Conservation (phyloP, 495 filamentous ascomycete genomes). For the Penicillium simplicissimum region DNA sequence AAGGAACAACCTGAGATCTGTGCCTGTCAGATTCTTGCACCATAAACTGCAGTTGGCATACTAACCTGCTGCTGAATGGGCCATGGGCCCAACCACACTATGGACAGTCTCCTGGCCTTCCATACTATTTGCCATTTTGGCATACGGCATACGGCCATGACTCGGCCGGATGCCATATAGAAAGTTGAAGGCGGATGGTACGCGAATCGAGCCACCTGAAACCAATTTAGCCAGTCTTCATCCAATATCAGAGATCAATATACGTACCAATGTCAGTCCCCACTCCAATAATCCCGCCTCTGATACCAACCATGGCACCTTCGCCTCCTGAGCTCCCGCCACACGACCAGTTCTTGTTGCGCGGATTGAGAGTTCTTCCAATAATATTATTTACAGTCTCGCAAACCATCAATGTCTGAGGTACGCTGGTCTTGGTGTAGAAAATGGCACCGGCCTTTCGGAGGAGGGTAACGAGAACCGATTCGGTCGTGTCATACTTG, state of each 20-base stretch:
- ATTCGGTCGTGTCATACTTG: slow-evolving; percentile 12
- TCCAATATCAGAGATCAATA: neutral
- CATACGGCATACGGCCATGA: slow-evolving; percentile 46
- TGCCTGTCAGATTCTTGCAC: slow-evolving; percentile 1
- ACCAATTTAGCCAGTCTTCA: neutral
- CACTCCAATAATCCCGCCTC: slow-evolving; percentile 38
- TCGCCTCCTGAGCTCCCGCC: slow-evolving; percentile 48
- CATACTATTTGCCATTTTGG: slow-evolving; percentile 27
- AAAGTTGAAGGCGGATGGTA: slow-evolving; percentile 51
- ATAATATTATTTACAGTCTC: slow-evolving; percentile 46
- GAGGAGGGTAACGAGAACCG: slow-evolving; percentile 16
- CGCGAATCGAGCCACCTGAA: slow-evolving; percentile 49
- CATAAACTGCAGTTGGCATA: slow-evolving; percentile 15
- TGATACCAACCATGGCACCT: slow-evolving; percentile 38
- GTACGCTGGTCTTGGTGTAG: slow-evolving; percentile 46
- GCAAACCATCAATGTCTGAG: slow-evolving; percentile 37
- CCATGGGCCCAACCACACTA: slow-evolving; percentile 40
- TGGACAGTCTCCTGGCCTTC: slow-evolving; percentile 39
- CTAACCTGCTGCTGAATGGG: slow-evolving; percentile 40
- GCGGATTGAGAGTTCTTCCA: slow-evolving; percentile 41
- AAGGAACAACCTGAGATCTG: slow-evolving; percentile 37
- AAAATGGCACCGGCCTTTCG: slow-evolving; percentile 36
- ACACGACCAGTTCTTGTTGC: slow-evolving; percentile 37
- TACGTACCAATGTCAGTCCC: slow-evolving; percentile 39
- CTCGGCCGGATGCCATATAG: slow-evolving; percentile 46